Base-by-base conservation (phyloP, 2,329 filamentous ascomycete genomes). In the Fusarium sp. region DNA sequence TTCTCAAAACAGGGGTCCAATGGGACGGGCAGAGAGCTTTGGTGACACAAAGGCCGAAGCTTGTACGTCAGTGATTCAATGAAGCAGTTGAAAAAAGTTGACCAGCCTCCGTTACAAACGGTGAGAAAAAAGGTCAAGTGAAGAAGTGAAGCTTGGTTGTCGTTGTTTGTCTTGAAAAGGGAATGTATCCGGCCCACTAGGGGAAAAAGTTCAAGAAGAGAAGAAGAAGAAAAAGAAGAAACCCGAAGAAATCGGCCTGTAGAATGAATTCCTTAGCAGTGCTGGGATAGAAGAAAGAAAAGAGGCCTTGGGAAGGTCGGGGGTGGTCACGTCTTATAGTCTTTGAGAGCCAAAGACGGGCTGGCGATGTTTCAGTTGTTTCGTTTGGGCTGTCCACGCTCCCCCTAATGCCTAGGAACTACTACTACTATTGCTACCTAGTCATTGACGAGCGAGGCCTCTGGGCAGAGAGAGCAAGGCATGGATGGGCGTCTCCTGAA, bases 201-300 rank as follows among this genome's bases (percentile, higher is more conserved):
- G 72, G 72, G 71, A 63, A 53, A 53, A 70, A 69, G 46, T 51
- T 74, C 51, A 70, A 72, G 60, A 62, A 27, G 61, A 67, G 46
- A 53, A 62, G 56, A 62, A 58, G n/a, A n/a, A 68, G 58, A 62
- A 69, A 55, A 66, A 63, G 17, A 64, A 70, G 29, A 66, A 59
- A 64, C 24, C 58, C 62, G 61, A 67, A 69, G 65, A 66, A 51
- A 62, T 62, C 46, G 44, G 59, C 70, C 49, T 72, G 62, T 62
- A 74, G 61, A 74, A 62, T 42, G 64, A 75, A 73, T 77, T 77
- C 74, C 75, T 77, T 69, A 71, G 75, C 63, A 66, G 67, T 77
- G 67, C 75, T 75, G 74, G 62, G 53, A n/a, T 51, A 29, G 46
- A 57, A 72, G 64, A 42, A 42, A 20, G 5, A 67, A n/a, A 44